Evolutionary conservation across 345 rosid genomes (phyloP).

Genomic region (Triadica sebifera): DNA sequence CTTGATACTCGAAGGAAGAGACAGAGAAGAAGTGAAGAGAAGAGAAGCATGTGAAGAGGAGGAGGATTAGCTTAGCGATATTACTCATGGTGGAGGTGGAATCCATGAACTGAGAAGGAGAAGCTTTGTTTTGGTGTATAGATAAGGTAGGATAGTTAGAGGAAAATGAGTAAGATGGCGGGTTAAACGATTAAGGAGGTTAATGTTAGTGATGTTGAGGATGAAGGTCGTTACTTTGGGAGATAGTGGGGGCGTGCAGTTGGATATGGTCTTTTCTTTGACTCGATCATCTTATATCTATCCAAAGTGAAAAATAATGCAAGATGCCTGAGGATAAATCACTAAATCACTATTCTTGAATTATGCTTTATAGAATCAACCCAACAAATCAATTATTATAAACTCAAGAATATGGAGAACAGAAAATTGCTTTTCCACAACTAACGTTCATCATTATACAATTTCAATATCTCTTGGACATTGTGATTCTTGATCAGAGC

Average conservation of each 20-base stretch:
- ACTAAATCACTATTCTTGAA: no score
- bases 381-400: no score
- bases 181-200: not conserved
- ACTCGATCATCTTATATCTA: constrained; percentile 14
- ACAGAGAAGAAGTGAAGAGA: constrained; percentile 25
- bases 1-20: constrained; percentile 51
- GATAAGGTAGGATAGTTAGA: no score
- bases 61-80: not conserved
- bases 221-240: constrained; percentile 16
- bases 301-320: no score
- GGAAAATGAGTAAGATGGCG: not conserved
- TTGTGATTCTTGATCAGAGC: constrained; percentile 52
- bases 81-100: no score
- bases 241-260: constrained; percentile 37
- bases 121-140: not conserved
- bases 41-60: constrained; percentile 25
- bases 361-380: no score
- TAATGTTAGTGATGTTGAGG: no score
- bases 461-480: constrained; percentile 38
- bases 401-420: not conserved
- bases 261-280: not conserved
- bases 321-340: no score
- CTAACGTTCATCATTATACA: constrained; percentile 26
- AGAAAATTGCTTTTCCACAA: not conserved
- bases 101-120: not conserved